Conservation (phyloP, 2,329 filamentous ascomycete genomes). For the Aspergillus aculeatus region DNA sequence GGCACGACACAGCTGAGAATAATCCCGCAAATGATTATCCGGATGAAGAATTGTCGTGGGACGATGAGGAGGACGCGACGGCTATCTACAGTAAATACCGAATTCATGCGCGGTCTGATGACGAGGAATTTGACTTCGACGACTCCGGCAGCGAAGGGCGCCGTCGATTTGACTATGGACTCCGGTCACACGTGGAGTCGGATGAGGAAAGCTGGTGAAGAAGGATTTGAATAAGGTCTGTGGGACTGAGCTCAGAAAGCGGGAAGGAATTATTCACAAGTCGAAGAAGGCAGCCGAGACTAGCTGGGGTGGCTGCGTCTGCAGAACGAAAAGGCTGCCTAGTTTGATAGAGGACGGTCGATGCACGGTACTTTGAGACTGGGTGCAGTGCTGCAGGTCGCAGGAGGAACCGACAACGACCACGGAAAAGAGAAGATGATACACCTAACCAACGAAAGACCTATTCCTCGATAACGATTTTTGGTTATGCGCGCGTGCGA, state of each 20-base stretch:
- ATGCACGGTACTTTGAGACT: neutral
- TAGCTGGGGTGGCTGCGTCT: constrained; percentile 10
- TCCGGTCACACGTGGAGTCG: constrained; percentile 28
- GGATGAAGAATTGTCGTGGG: constrained; percentile 49
- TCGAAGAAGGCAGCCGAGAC: constrained; percentile 2
- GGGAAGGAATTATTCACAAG: neutral
- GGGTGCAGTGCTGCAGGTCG: neutral
- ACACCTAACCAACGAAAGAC: neutral
- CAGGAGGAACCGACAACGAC: neutral
- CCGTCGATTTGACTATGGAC: constrained; percentile 22
- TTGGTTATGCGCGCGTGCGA: too few relatives aligned
- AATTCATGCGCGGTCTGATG: constrained; percentile 41
- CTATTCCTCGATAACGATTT: neutral
- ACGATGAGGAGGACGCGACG: constrained; percentile 45
- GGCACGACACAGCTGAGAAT: constrained; percentile 45
- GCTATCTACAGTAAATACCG: constrained; percentile 43
- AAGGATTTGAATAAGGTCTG: constrained; percentile 2
- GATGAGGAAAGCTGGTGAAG: constrained; percentile 26
- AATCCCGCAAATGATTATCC: constrained; percentile 53
- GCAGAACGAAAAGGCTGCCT: constrained; percentile 4
- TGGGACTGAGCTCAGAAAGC: neutral
- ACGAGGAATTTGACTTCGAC: constrained; percentile 46
- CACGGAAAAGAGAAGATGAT: neutral
- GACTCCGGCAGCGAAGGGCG: constrained; percentile 34
- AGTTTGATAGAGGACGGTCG: neutral